Base-by-base conservation (phyloP, 2,329 filamentous ascomycete genomes). In the Tetracladium maxilliforme region DNA sequence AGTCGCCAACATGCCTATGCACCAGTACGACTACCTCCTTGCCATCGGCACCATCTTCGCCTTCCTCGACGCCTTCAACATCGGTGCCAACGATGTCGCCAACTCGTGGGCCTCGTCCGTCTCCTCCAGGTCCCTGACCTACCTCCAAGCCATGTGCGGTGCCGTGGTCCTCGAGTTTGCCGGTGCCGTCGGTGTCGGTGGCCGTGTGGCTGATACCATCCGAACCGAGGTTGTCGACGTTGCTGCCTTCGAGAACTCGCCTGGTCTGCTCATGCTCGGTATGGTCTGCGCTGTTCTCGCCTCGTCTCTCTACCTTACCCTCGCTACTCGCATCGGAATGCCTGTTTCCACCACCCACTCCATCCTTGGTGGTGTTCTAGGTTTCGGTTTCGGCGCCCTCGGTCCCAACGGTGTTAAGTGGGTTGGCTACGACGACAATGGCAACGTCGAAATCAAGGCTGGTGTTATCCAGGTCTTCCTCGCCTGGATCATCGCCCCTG, bases 91-190 rank as follows among this genome's bases (percentile, higher is more conserved):
- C 51, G 76, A 81, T 74, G 74, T 81, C 31, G 75, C 76, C 48
- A 82, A 81, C 55, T 67, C 73, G 3, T 82, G 71, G 68, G 74
- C 74, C n/a, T 78, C 71, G 17, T 74, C 68, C 34, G 76, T 81
- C 30, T 76, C 71, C 2, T 79, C 75, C 4, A 58, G 73, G 19
- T 79, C 75, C 30, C 47, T 77, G 21, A 61, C 64, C 11, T 65
- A 72, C 43, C 32, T 62, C 26, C 68, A 74, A 44, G 70, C 65
- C 34, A 68, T 70, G 65, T 35, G 61, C 9, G 48, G 68, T 15
- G 67, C 62, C 19, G 57, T 60, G 22, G 41, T 72, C 30, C 70
- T 72, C 52, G 70, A 76, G 45, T 68, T 75, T 35, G 45, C 56
- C n/a, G 71, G 71, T 25, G 58, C 64, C 21, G 52, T 75, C 16